Base-by-base conservation (phyloP, 495 filamentous ascomycete genomes). In the Podospora didyma region DNA sequence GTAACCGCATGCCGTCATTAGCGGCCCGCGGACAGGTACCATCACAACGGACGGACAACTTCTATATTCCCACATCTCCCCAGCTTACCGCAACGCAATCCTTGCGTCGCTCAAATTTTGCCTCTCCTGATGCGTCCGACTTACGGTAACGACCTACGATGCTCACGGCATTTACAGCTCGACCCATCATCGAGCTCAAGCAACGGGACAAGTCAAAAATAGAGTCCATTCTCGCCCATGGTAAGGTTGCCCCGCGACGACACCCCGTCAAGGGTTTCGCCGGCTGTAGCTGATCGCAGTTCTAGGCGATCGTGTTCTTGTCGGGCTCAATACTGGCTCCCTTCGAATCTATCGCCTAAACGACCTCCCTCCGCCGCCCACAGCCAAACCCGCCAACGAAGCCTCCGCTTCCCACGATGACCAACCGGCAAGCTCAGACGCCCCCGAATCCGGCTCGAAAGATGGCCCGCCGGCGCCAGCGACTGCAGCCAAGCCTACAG, bases 161-260 rank as follows among this genome's bases (percentile, higher is more conserved):
- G 94, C 86, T 97, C 73, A 96, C 94, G 75, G 93, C 95, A 71
- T 98, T 99, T 76, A 93, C 86, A 61, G 91, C 94, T 80, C 89
- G 89, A 68, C 89, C 95, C 59, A 89, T 97, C 65, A 87, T 97
- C 79, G 94, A 99, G 86, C 87, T 99, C 58, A 92, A 88, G 75
- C 85, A 85, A 66, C 86, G 90, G 66, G 94, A 97, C 81, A 96
- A 92, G 75, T 95, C 89, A 47, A 89, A 85, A 79, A 96, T 99
- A 69, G 93, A 97, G 72, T 89, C 89, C 5, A 86, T 97, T 54
- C 81, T 97, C 37, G 89, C 94, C 58, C 91, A 96, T 73, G 91
- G 88, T 90, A 74, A 46, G 71, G 48, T 48, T 54, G 42, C 51
- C 35, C 26, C 49, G 46, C 14, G 28, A 34, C 9, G 22, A 6